A percentile compares a stretch with the other conserved stretches of the same genome.
These are phyloP conservation scores for Aureobasidium sp. DNA, from an alignment of 2,329 filamentous ascomycete species.

Conservation along the genomic window DNA sequence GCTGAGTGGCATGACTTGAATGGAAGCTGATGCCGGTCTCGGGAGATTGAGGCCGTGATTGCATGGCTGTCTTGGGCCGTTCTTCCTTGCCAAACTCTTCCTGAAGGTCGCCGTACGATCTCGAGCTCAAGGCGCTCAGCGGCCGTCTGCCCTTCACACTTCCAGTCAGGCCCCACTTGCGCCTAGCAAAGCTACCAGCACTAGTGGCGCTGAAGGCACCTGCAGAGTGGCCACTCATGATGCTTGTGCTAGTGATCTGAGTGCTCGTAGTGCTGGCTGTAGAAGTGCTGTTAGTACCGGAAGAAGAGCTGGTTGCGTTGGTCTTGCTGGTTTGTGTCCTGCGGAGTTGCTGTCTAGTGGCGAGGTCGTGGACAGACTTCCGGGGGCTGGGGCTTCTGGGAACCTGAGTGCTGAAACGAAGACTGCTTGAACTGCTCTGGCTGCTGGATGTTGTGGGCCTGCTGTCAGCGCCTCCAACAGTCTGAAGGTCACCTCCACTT, in stretches of 20 bases:
- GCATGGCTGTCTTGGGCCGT: slow-evolving; percentile 5
- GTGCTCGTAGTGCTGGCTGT: slow-evolving; percentile 53
- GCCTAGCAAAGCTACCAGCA: slow-evolving; percentile 82
- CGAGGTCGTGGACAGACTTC: slow-evolving; percentile 71
- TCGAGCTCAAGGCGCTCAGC: slow-evolving; percentile 15
- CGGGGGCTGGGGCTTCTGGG: slow-evolving; percentile 33
- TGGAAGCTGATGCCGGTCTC: slow-evolving; percentile 53
- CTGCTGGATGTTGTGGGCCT: slow-evolving; percentile 18
- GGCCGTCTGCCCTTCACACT: slow-evolving; percentile 25
- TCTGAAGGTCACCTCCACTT: slow-evolving; percentile 20
- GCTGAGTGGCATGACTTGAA: slow-evolving; percentile 66
- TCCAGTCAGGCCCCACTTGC: slow-evolving; percentile 45
- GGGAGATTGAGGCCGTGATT: slow-evolving; percentile 13
- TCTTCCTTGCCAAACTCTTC: slow-evolving; percentile 2
- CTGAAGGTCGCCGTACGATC: slow-evolving; percentile 14
- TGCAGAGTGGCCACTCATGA: slow-evolving; percentile 92
- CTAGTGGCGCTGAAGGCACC: slow-evolving; percentile 90
- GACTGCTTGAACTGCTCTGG: neutral
- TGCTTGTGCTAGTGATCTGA: slow-evolving; percentile 68
- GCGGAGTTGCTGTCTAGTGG: slow-evolving; percentile 55
- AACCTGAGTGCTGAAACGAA: slow-evolving; percentile 12
- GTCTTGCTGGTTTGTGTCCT: slow-evolving; percentile 86
- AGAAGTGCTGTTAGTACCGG: slow-evolving; percentile 54
- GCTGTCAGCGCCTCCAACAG: slow-evolving; percentile 24
- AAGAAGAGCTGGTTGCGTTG: slow-evolving; percentile 60